Evolutionary conservation across 2,329 filamentous ascomycete species (phyloP), one percentile per base, ranked within the genome.

Genomic region (Sphaerostilbella broomeana): DNA sequence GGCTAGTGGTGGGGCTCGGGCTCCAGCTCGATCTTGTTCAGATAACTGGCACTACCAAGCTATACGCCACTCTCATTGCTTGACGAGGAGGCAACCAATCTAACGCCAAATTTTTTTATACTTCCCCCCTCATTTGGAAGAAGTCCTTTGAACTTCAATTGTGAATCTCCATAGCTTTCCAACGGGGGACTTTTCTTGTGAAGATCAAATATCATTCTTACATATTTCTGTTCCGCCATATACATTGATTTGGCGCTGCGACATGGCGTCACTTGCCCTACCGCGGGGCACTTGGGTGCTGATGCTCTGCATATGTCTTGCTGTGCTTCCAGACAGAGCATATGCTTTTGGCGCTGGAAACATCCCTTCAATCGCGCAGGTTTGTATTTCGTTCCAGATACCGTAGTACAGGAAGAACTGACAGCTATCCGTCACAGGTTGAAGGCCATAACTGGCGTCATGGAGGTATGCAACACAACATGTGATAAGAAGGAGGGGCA

Each of bases 401-500:
- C n/a, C n/a, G n/a, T n/a, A n/a, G n/a, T n/a, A n/a, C n/a, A n/a
- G n/a, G n/a, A n/a, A n/a, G 11, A 25, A 10, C 15, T 27, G 12
- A 17, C 25, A 13, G 16, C 13, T 28, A 30, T 34, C 34, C 47
- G 61, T 37, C 64, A 64, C 64, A 79, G 62, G 72, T 81, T 38
- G 80, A 84, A 56, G 80, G 80, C 12, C 68, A 74, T 57, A 84
- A 84, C 58, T 84, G 78, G 73, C 73, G 79, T 31, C 79, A 84
- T 70, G 79, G 79, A 61, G 75, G 75, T 74, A 54, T 35, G 30
- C 37, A 30, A 24, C 16, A 31, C 19, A 35, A 12, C 20, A 26
- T 31, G 35, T 15, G 20, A 38, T 18, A 13, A 16, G 12, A 15
- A 15, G 24, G 31, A 24, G 6, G 21, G 8, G 38, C 20, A 19